Evolutionary conservation across 2,329 filamentous ascomycete genomes (phyloP).

Genomic region (Cordyceps fumosorosea): DNA sequence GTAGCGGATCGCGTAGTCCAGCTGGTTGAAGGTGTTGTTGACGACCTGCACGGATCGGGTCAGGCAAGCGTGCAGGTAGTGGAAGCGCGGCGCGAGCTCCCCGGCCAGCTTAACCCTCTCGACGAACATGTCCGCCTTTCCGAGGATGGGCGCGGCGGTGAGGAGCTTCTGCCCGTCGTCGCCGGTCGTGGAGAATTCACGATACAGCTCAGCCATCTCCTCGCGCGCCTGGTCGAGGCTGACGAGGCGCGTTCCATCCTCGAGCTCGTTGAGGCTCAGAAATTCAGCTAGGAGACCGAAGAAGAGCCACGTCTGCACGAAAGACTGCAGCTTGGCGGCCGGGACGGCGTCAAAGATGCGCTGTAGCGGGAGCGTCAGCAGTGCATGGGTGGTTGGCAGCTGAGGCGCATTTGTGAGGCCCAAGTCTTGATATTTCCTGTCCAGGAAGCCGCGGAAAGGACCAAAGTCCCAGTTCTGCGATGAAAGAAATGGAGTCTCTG

Average conservation of each 20-base stretch:
- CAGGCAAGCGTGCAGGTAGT: conserved; percentile 19
- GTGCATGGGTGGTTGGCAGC: conserved; percentile 13
- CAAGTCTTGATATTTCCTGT: conserved; percentile 15
- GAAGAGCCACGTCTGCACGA: conserved; percentile 29
- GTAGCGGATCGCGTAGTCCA: conserved; percentile 21
- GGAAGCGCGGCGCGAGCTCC: conserved; percentile 13
- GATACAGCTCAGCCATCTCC: conserved; percentile 16
- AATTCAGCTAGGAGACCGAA: conserved; percentile 27
- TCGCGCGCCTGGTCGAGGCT: conserved; percentile 8
- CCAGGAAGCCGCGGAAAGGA: conserved; percentile 21
- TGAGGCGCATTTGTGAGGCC: conserved; percentile 13
- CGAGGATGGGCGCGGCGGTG: background rate
- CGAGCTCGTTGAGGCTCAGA: conserved; percentile 21
- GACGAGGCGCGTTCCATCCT: conserved; percentile 14
- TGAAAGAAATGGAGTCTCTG: conserved; percentile 20
- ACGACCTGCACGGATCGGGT: conserved; percentile 16
- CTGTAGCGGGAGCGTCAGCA: background rate
- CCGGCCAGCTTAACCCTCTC: conserved; percentile 13
- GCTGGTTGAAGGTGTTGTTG: conserved; percentile 13
- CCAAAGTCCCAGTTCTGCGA: conserved; percentile 21
- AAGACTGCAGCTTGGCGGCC: conserved; percentile 18
- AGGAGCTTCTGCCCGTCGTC: background rate
- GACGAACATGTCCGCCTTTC: conserved; percentile 2
- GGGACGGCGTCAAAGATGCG: conserved; percentile 16
- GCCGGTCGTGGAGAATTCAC: conserved; percentile 11